These are phyloP conservation scores for Schizonepeta tenuifolia DNA, from an alignment of 257 asterid genomes.

Conservation along the genomic window DNA sequence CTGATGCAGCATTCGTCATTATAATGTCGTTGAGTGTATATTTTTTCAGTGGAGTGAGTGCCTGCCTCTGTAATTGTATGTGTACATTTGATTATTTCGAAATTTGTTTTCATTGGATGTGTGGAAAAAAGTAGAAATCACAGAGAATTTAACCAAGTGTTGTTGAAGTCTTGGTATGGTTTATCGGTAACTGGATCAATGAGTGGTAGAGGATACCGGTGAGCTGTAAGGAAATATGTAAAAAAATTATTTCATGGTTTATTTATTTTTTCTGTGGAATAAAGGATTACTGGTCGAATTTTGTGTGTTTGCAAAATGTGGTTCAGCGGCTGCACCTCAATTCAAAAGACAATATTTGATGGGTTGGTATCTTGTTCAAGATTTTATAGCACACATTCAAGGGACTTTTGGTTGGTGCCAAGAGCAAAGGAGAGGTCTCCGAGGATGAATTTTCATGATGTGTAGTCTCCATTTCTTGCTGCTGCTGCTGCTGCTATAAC, in stretches of 20 bases:
- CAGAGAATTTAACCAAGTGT: background rate
- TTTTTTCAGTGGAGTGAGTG: too few relatives aligned
- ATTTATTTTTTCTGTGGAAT: too few relatives aligned
- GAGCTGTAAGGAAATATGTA: too few relatives aligned
- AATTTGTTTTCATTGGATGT: background rate
- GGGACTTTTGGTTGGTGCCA: too few relatives aligned
- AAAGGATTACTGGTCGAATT: conserved; percentile 49
- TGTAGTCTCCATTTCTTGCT: too few relatives aligned
- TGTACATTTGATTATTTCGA: background rate
- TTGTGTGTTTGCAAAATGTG: conserved; percentile 34
- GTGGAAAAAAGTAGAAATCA: background rate
- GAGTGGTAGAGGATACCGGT: too few relatives aligned
- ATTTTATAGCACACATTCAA: too few relatives aligned
- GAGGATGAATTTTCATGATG: conserved; percentile 46
- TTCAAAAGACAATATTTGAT: conserved; percentile 33
- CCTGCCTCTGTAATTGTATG: background rate
- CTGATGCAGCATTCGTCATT: too few relatives aligned
- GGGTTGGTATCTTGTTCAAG: conserved; percentile 39
- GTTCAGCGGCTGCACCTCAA: conserved; percentile 36
- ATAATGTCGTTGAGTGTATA: too few relatives aligned
- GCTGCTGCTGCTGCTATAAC: background rate
- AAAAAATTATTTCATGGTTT: too few relatives aligned
- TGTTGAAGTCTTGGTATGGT: conserved; percentile 26
- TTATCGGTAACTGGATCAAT: too few relatives aligned
- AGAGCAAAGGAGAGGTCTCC: background rate